Evolutionary conservation across 179 eudicot species (phyloP).

Genomic region (Patellifolia procumbens): DNA sequence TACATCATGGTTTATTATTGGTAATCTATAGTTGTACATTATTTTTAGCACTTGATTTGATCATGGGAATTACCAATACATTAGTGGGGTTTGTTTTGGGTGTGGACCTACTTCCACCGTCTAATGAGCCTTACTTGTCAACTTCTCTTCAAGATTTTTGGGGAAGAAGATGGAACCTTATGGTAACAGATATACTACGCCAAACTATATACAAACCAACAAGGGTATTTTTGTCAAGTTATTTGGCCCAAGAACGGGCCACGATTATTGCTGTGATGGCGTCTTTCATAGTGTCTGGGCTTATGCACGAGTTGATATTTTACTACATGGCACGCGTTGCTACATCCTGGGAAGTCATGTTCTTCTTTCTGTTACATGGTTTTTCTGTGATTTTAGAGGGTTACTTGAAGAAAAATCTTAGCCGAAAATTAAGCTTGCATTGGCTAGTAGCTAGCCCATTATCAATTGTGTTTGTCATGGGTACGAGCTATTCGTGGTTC

Average conservation of each 20-base stretch:
- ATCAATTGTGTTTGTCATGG: constrained; percentile 49
- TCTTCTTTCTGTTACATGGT: constrained; percentile 71
- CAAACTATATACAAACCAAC: constrained; percentile 53
- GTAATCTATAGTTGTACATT: constrained; percentile 20
- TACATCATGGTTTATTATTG: constrained; percentile 9
- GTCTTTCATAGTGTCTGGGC: constrained; percentile 57
- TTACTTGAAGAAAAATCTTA: constrained; percentile 34
- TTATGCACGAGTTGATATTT: constrained; percentile 67
- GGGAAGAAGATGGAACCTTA: constrained; percentile 76
- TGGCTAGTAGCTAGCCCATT: constrained; percentile 32
- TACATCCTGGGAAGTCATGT: constrained; percentile 64
- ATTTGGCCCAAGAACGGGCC: constrained; percentile 33
- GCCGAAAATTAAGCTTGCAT: constrained; percentile 31
- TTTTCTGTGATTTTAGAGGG: constrained; percentile 42
- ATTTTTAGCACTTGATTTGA: constrained; percentile 28
- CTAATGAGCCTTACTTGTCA: constrained; percentile 57
- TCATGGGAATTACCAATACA: constrained; percentile 1
- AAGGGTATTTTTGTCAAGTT: constrained; percentile 13
- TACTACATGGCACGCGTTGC: constrained; percentile 49
- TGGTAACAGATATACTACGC: constrained; percentile 55
- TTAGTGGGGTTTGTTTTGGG: constrained; percentile 17
- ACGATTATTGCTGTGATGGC: constrained; percentile 24
- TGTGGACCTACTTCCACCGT: constrained; percentile 45
- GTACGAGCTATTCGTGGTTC: constrained; percentile 57
- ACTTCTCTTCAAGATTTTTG: constrained; percentile 71